phyloP scores from a whole-genome alignment of 176 grass and related monocot species.

The Zizania latifolia region DNA sequence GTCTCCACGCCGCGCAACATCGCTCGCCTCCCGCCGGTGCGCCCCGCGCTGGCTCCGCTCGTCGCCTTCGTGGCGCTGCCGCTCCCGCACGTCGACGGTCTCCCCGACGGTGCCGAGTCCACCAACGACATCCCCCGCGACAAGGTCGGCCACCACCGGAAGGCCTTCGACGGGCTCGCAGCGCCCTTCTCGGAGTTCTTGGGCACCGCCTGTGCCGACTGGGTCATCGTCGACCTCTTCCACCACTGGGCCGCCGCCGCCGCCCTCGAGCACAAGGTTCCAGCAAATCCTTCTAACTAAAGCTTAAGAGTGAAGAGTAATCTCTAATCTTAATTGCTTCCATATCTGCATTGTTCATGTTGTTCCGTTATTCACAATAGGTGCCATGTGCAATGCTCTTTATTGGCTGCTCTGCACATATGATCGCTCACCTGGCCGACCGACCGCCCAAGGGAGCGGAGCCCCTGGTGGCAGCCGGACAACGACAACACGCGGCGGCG shows the following conservation, averaged over 20 bases:
- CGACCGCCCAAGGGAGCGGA: neutral
- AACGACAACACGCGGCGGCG: neutral
- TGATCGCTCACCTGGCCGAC: neutral
- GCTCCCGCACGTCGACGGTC: slow-evolving; percentile 15
- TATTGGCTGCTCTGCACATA: neutral
- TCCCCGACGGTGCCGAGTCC: slow-evolving; percentile 26
- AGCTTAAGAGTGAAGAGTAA: neutral
- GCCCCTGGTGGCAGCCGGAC: too few relatives aligned
- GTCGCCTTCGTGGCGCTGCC: slow-evolving; percentile 29
- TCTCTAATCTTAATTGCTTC: neutral
- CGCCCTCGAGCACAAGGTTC: slow-evolving; percentile 1
- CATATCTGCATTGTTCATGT: neutral
- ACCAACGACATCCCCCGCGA: slow-evolving; percentile 30
- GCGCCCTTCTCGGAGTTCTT: neutral
- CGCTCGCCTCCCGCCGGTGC: slow-evolving; percentile 12
- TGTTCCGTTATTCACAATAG: neutral
- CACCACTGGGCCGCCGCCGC: slow-evolving; percentile 24
- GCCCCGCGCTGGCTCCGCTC: neutral
- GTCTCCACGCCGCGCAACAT: slow-evolving; percentile 36
- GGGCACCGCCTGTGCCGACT: slow-evolving; percentile 3
- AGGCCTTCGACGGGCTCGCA: slow-evolving; percentile 41
- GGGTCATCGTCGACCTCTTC: slow-evolving; percentile 32
- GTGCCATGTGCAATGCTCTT: slow-evolving; percentile 5
- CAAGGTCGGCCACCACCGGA: slow-evolving; percentile 17
- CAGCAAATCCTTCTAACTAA: neutral